A percentile compares a stretch with the other conserved stretches of the same genome.
Conservation (phyloP, 1,284 basidiomycete genomes). For the Ustilago esculenta region DNA sequence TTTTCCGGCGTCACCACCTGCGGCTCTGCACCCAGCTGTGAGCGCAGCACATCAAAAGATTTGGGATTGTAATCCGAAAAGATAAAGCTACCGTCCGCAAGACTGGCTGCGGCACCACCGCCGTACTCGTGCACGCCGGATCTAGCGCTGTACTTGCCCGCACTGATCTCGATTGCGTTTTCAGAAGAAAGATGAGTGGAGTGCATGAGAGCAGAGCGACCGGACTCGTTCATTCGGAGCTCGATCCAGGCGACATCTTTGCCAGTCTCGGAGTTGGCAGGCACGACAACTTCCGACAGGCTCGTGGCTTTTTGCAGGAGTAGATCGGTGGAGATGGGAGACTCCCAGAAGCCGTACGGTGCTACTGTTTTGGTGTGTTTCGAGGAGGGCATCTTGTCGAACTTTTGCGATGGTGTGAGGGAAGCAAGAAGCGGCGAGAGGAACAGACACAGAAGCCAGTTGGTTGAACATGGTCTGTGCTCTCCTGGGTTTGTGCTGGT, state of each 20-base stretch:
- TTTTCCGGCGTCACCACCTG: slow-evolving; percentile 74
- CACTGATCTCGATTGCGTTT: slow-evolving; percentile 29
- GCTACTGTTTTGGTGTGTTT: slow-evolving; percentile 39
- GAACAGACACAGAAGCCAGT: not conserved
- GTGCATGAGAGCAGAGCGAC: slow-evolving; percentile 73
- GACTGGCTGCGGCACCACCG: slow-evolving; percentile 51
- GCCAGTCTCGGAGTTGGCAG: slow-evolving; percentile 14
- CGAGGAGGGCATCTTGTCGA: slow-evolving; percentile 12
- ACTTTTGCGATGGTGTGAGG: not conserved
- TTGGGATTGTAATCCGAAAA: slow-evolving; percentile 52
- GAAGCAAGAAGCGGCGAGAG: not conserved
- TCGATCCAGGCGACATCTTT: slow-evolving; percentile 74
- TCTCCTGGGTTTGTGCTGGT: too few species aligned
- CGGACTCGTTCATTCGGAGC: slow-evolving; percentile 73
- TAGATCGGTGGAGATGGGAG: slow-evolving; percentile 72
- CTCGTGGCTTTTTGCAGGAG: slow-evolving; percentile 70
- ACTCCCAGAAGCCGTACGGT: slow-evolving; percentile 69
- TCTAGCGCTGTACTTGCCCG: slow-evolving; percentile 46
- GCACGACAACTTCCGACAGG: slow-evolving; percentile 40
- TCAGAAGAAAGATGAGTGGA: slow-evolving; percentile 64
- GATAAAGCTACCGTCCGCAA: slow-evolving; percentile 42
- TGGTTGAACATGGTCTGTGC: slow-evolving; percentile 20
- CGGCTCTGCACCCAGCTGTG: slow-evolving; percentile 66
- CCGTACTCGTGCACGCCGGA: slow-evolving; percentile 61
- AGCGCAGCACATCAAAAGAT: slow-evolving; percentile 27